Evolutionary conservation across 78 protist species (phyloP), one percentile per base, ranked within the genome.

Genomic region (Guillardia theta): DNA sequence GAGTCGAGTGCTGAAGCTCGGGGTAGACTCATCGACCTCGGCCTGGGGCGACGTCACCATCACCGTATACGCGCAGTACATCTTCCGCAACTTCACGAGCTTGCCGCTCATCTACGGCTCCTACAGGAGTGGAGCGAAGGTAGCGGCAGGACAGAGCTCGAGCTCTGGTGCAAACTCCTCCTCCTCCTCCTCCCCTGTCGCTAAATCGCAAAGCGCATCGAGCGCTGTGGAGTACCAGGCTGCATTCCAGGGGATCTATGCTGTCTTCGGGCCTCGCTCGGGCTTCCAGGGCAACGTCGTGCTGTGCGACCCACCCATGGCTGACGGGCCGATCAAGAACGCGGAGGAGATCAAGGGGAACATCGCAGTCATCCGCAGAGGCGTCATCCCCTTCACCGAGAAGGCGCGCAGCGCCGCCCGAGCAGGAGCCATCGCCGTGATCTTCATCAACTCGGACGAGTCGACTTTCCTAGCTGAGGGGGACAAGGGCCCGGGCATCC

Each of bases 11-110:
- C 41, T 70, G 33, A 36, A 70, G 45, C 83, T 70, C 3, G 83
- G 83, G 41, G 83, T 70, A 36, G 83, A 70, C 46, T 36, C 83
- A 22, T 36, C 83, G 46, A 33, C 41, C 41, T 70, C 83, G 5
- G 83, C 83, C 83, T 70, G 83, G 83, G 83, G 83, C 83, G 83
- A 70, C 41, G 46, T 70, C 83, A 70, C 83, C 8, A 33, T 70
- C 45, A 43, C 36, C 41, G 36, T 70, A 12, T 70, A 22, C 41
- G 83, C 83, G 1, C 83, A 70, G 83, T 70, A 70, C 83, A 36
- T 70, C 83, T 36, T 70, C 83, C 83, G 83, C 41, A 70, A 70
- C 83, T 70, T 70, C 83, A 33, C 83, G 36, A 24, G 21, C 45
- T 43, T 70, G 46, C 83, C 83, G 36, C 83, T 70, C 45, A 24